Base-by-base conservation (phyloP, 1,284 basidiomycete genomes). In the Lentinula novae-zelandiae region DNA sequence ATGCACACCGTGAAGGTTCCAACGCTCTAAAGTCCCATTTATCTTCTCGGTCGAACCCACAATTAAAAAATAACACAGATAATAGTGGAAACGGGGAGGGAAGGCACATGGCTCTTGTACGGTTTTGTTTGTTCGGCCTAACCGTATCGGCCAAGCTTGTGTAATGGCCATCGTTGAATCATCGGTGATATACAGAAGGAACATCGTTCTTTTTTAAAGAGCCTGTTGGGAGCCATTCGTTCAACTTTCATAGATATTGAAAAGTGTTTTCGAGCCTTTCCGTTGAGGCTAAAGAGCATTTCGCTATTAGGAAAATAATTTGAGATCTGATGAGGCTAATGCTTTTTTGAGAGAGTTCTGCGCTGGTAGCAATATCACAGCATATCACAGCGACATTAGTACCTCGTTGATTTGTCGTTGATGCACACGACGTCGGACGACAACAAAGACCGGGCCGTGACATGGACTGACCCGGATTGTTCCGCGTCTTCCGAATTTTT, bases 1-100 rank as follows among this genome's bases (percentile, higher is more conserved):
- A 99, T 98, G 73, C 96, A 97, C 96, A 98, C 60, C 96, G 86
- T 49, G 89, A 89, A 1, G 96, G 97, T 74, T 99, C 97, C 69
- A 97, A 81, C 0, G 96, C 93, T 54, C 96, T 88, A 79, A 93
- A 98, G 13, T 97, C 96, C 96, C 96, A 99, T 70, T 89, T 86
- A 75, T 99, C 97, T 33, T 96, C 90, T 34, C 96, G 89, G 72
- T 96, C 87, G 73, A 99, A 99, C 20, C 96, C 96, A 74, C 95
- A 64, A 51, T 50, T 52, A 38, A 38, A 20, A 54, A 68, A 60
- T 13, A 31, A 27, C 27, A 27, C 27, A 27, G 27, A 27, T 27
- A 27, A 27, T 27, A 27, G 27, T 42, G 15, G 12, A 42, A 15
- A 42, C 6, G 40, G 40, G 4, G 6, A 42, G 15, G 6, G 40